Percentiles rank a stretch among this genome's conserved stretches.
These are phyloP conservation scores for Fusarium sulawesiense DNA, from an alignment of 2,329 filamentous ascomycete species.

Conservation along the genomic window DNA sequence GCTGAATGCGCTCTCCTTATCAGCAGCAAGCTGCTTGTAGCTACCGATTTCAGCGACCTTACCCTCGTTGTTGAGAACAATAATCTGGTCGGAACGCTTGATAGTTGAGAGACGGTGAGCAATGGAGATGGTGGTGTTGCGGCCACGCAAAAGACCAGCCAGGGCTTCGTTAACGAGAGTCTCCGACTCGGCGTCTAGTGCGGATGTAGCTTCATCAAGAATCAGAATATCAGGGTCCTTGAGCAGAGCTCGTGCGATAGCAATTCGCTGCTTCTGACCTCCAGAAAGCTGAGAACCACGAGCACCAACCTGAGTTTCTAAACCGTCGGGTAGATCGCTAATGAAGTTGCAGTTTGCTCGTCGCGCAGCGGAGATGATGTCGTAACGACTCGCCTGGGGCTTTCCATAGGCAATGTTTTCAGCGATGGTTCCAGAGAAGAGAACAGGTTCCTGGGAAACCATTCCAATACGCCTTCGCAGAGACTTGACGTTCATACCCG, in stretches of 20 bases:
- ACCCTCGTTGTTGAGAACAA: constrained; percentile 88
- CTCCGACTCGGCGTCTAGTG: constrained; percentile 95
- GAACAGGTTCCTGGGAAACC: constrained; percentile 93
- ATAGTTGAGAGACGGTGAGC: constrained; percentile 96
- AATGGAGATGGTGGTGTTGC: constrained; percentile 97
- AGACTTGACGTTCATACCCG: constrained; percentile 91
- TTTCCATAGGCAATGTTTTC: constrained; percentile 94
- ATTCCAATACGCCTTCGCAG: constrained; percentile 92
- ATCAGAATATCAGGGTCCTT: constrained; percentile 98
- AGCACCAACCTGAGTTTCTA: constrained; percentile 93
- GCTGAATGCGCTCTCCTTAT: constrained; percentile 85
- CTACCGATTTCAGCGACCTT: constrained; percentile 91
- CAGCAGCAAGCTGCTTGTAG: constrained; percentile 79
- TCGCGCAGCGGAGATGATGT: constrained; percentile 87
- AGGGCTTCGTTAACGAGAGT: constrained; percentile 95
- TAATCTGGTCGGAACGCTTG: constrained; percentile 93
- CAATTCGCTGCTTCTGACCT: constrained; percentile 97
- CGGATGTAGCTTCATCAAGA: constrained; percentile 95
- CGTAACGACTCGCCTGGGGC: constrained; percentile 78
- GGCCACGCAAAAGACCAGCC: constrained; percentile 80
- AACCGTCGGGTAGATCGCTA: constrained; percentile 92
- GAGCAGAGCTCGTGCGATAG: constrained; percentile 92
- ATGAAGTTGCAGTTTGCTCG: constrained; percentile 98
- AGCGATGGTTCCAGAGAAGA: constrained; percentile 86
- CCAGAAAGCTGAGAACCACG: constrained; percentile 94